Percentiles rank a stretch among this genome's conserved stretches.
Conservation (phyloP, 768 basidiomycete species). For the Cyathus striatus region DNA sequence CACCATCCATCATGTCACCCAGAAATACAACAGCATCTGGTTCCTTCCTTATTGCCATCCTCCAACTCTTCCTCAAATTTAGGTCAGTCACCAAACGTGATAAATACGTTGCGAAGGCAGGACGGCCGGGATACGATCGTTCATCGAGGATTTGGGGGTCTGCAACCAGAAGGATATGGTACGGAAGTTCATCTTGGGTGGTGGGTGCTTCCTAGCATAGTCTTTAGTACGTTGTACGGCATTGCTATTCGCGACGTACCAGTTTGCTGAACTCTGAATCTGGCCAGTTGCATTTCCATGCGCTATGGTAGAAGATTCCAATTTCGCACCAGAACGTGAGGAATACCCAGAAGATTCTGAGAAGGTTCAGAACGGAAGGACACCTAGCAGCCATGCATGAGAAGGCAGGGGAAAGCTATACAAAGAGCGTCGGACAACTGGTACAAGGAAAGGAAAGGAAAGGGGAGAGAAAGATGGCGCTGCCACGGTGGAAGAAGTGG, state of each 20-base stretch:
- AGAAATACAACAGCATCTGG: conserved; percentile 79
- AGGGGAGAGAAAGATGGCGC: too few relatives aligned
- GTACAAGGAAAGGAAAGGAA: not conserved
- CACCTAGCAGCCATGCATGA: conserved; percentile 14
- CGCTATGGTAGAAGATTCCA: conserved; percentile 45
- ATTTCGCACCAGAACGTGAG: conserved; percentile 70
- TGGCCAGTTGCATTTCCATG: conserved; percentile 58
- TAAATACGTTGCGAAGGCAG: conserved; percentile 48
- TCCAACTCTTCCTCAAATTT: conserved; percentile 85
- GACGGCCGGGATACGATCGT: conserved; percentile 64
- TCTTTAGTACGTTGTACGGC: too few relatives aligned
- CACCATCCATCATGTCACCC: conserved; percentile 92
- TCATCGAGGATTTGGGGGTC: conserved; percentile 86
- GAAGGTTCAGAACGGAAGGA: conserved; percentile 33
- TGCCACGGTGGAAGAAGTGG: too few relatives aligned
- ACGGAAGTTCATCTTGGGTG: conserved; percentile 9
- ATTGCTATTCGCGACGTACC: too few relatives aligned
- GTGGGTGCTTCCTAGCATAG: too few relatives aligned
- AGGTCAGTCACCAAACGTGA: conserved; percentile 70
- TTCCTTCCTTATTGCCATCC: conserved; percentile 46
- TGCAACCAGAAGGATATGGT: conserved; percentile 74
- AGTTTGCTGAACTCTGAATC: conserved; percentile 18
- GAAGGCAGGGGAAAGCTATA: conserved; percentile 11
- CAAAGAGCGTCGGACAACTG: not conserved
- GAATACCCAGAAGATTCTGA: conserved; percentile 58